A percentile compares a stretch with the other conserved stretches of the same genome.
phyloP scores from a whole-genome alignment of 2,329 filamentous ascomycete genomes.

The Dactylellina leptospora region DNA sequence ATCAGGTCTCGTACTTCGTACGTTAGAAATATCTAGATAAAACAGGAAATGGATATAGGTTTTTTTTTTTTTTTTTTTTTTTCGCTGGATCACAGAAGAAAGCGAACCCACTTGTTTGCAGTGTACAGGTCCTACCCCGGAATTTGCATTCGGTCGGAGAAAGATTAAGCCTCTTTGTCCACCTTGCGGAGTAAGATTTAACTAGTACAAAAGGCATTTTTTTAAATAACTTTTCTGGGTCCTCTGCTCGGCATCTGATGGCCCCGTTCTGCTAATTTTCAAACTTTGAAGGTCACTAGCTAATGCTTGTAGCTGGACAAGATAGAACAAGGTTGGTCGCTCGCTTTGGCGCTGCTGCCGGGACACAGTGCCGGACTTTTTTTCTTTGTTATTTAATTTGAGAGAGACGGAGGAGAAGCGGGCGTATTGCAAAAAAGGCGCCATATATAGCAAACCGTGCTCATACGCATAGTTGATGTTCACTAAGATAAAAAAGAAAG shows the following conservation, averaged over 20 bases:
- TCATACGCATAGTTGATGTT: no score
- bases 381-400: no score
- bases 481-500: no score
- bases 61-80: neutral
- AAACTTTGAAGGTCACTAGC: no score
- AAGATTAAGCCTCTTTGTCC: neutral
- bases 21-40: no score
- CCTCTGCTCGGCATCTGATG: neutral
- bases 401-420: neutral
- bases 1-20: no score
- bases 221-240: no score
- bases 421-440: neutral
- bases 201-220: no score
- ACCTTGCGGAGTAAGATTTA: neutral
- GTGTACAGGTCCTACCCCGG: neutral
- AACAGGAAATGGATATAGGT: no score
- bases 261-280: no score
- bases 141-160: neutral
- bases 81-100: no score
- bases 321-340: conserved; percentile 22
- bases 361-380: conserved; percentile 19
- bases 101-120: no score
- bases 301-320: conserved; percentile 4
- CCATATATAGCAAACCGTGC: neutral
- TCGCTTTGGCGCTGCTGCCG: conserved; percentile 10